These are phyloP conservation scores for Verticillium albo-atrum DNA, from an alignment of 2,329 filamentous ascomycete species.

Conservation along the genomic window DNA sequence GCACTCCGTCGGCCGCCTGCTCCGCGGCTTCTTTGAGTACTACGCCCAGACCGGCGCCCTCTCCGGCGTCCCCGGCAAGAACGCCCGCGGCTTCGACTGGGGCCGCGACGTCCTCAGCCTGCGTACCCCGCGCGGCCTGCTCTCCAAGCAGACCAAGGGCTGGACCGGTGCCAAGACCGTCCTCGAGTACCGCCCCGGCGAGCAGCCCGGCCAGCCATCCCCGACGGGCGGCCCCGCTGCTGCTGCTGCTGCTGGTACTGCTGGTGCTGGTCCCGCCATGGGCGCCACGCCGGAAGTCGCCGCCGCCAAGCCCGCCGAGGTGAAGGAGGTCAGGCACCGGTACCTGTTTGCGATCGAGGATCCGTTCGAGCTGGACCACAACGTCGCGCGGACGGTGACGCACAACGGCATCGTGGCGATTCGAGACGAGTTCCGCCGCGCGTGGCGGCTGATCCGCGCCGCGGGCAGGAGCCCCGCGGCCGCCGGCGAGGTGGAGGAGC, in stretches of 20 bases:
- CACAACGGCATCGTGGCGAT: constrained; percentile 79
- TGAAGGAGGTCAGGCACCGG: constrained; percentile 70
- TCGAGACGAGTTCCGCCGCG: constrained; percentile 77
- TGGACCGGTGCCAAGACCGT: constrained; percentile 82
- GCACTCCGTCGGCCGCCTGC: constrained; percentile 64
- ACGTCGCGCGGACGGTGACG: constrained; percentile 81
- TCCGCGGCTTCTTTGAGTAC: constrained; percentile 86
- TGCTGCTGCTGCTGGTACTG: neutral
- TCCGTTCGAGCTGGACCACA: constrained; percentile 84
- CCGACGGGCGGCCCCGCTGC: neutral
- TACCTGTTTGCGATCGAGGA: constrained; percentile 90
- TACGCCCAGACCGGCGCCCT: constrained; percentile 62
- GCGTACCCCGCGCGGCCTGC: constrained; percentile 63
- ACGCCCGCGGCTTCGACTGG: constrained; percentile 69
- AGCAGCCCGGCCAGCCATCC: neutral
- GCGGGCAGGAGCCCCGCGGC: constrained; percentile 35
- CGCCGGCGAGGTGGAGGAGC: constrained; percentile 23
- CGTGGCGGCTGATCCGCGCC: constrained; percentile 64
- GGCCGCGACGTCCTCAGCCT: constrained; percentile 74
- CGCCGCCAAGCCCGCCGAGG: constrained; percentile 25
- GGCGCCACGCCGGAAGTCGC: no score
- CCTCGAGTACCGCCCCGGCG: constrained; percentile 10
- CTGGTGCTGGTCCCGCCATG: neutral
- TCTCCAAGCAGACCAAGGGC: constrained; percentile 72
- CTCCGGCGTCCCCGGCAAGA: constrained; percentile 23